A percentile compares a stretch with the other conserved stretches of the same genome.
phyloP scores from a whole-genome alignment of 192 early-diverging fungal genomes.

The Backusella circina region DNA sequence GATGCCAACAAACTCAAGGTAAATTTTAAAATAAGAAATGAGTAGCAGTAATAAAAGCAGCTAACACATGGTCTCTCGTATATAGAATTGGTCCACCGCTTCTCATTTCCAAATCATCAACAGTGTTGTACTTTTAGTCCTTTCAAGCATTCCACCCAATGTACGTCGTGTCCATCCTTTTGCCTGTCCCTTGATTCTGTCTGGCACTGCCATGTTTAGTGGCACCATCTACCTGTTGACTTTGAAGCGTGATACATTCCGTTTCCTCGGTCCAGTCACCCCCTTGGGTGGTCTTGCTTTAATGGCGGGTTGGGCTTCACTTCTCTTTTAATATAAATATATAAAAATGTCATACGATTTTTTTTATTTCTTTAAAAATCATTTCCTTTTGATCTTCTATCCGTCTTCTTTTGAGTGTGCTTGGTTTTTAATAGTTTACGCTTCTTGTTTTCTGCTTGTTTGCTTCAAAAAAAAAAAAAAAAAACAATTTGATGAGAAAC shows the following conservation, averaged over 20 bases:
- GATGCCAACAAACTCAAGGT: constrained; percentile 26
- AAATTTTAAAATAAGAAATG: not conserved
- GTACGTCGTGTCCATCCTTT: constrained; percentile 30
- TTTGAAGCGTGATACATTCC: constrained; percentile 38
- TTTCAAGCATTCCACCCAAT: constrained; percentile 35
- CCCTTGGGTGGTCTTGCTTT: constrained; percentile 57
- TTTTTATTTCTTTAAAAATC: constrained; percentile 30
- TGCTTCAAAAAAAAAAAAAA: constrained; percentile 26
- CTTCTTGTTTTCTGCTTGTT: constrained; percentile 53
- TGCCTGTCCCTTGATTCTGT: constrained; percentile 46
- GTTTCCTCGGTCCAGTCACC: constrained; percentile 53
- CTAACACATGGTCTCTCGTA: no score
- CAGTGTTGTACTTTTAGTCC: constrained; percentile 45
- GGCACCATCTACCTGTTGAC: constrained; percentile 57
- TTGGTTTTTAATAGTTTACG: constrained; percentile 61
- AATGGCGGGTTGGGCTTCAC: constrained; percentile 54
- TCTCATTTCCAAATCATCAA: constrained; percentile 52
- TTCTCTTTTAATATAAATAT: constrained; percentile 19
- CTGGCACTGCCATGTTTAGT: constrained; percentile 49
- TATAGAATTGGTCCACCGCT: constrained; percentile 49
- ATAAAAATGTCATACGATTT: no score
- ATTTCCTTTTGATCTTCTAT: constrained; percentile 46
- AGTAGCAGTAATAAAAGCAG: not conserved
- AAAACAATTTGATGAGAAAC: not conserved
- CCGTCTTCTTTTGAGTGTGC: constrained; percentile 63